phyloP scores from a whole-genome alignment of 2,329 filamentous ascomycete genomes.

The Seiridium unicorne region DNA sequence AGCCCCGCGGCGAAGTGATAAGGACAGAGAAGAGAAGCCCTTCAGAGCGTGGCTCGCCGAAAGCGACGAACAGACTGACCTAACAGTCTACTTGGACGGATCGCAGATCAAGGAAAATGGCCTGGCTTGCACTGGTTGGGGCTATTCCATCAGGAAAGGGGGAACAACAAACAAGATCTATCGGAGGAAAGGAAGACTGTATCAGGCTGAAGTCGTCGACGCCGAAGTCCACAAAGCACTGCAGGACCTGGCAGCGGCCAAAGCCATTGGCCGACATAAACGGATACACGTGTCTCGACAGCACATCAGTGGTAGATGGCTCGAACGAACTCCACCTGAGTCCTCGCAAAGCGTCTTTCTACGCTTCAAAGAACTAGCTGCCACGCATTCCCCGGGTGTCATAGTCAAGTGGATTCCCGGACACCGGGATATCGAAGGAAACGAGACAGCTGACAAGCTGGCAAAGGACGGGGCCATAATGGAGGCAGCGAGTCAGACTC shows the following conservation, averaged over 20 bases:
- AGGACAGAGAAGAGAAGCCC: not conserved
- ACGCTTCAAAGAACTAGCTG: not conserved
- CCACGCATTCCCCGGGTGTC: not conserved
- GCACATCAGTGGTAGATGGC: not conserved
- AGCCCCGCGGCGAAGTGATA: not conserved
- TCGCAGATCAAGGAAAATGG: not conserved
- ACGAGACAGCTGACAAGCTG: not conserved
- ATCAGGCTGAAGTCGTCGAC: not conserved
- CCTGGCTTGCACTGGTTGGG: not conserved
- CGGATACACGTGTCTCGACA: not conserved
- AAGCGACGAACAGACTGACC: not conserved
- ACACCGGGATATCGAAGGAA: not conserved
- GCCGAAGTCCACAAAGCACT: not conserved
- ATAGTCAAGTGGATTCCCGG: not conserved
- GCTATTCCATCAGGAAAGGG: not conserved
- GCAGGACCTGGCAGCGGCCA: not conserved
- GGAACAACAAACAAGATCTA: not conserved
- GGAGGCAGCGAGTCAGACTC: not conserved
- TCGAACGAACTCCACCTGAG: not conserved
- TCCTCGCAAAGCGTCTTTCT: not conserved
- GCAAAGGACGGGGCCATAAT: not conserved
- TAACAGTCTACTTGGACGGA: not conserved
- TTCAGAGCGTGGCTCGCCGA: not conserved
- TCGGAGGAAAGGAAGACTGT: not conserved
- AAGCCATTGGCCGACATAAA: not conserved